Conservation (phyloP, 768 basidiomycete species). For the Suillus weaverae region DNA sequence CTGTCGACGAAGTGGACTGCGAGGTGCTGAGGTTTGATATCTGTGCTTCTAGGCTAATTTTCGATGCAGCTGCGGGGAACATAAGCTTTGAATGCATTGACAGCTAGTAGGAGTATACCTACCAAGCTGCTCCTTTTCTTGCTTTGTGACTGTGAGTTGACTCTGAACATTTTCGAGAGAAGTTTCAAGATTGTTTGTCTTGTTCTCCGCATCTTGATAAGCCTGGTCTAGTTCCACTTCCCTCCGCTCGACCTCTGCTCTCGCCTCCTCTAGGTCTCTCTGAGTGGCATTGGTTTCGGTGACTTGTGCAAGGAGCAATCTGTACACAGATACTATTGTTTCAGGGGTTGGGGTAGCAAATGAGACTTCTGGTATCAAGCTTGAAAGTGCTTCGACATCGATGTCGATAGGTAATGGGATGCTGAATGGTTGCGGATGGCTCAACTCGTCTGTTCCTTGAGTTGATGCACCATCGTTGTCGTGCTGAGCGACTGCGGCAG, state of each 20-base stretch:
- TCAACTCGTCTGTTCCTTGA: slow-evolving; percentile 37
- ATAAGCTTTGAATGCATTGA: slow-evolving; percentile 11
- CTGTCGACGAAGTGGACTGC: slow-evolving; percentile 61
- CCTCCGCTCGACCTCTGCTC: slow-evolving; percentile 66
- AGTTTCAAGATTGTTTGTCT: slow-evolving; percentile 55
- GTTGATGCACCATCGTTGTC: slow-evolving; percentile 36
- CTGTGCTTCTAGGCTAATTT: slow-evolving; percentile 51
- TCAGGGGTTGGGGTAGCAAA: slow-evolving; percentile 59
- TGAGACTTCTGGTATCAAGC: slow-evolving; percentile 60
- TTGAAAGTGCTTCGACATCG: slow-evolving; percentile 58
- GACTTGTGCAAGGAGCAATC: slow-evolving; percentile 57
- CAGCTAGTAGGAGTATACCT: slow-evolving; percentile 12
- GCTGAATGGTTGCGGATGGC: slow-evolving; percentile 24
- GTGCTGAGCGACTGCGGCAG: slow-evolving; percentile 36
- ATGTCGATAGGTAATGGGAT: slow-evolving; percentile 66
- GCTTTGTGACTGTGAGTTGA: slow-evolving; percentile 56
- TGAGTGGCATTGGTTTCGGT: slow-evolving; percentile 54
- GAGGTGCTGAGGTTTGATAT: slow-evolving; percentile 56
- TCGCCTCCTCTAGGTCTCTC: slow-evolving; percentile 68
- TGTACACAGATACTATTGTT: slow-evolving; percentile 61
- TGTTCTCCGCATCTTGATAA: slow-evolving; percentile 71
- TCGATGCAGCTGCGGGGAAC: slow-evolving; percentile 42
- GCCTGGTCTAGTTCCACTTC: slow-evolving; percentile 86
- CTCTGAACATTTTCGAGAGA: slow-evolving; percentile 51
- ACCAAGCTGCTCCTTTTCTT: slow-evolving; percentile 71